A percentile compares a stretch with the other conserved stretches of the same genome.
Evolutionary conservation across 805 yeast species (phyloP).

Genomic region (Yarrowia hollandica): DNA sequence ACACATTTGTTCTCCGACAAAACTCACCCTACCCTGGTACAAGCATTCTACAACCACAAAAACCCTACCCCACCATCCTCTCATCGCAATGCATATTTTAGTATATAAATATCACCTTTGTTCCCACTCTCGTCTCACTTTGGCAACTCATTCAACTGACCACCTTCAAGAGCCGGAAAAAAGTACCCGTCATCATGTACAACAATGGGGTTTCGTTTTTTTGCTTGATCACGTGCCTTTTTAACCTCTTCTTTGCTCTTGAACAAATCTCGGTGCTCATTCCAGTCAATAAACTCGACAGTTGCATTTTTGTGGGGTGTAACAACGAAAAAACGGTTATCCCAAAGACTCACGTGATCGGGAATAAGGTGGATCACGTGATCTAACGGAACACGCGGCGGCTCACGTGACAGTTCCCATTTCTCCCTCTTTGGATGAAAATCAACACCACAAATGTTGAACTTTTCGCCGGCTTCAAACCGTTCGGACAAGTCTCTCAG

Average conservation of each 20-base stretch:
- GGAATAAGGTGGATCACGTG: not conserved
- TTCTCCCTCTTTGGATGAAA: not conserved
- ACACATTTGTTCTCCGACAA: too few relatives aligned
- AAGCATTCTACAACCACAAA: too few relatives aligned
- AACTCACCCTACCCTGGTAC: too few relatives aligned
- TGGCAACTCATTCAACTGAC: not conserved
- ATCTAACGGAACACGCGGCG: not conserved
- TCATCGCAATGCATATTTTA: too few relatives aligned
- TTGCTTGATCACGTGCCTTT: not conserved
- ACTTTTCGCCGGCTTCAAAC: not conserved
- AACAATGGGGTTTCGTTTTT: not conserved
- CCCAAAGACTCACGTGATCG: slow-evolving; percentile 3
- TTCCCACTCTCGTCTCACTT: not conserved
- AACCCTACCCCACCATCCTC: too few relatives aligned
- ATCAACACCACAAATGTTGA: slow-evolving; percentile 8
- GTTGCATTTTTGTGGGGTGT: not conserved
- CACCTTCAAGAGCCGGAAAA: slow-evolving; percentile 1
- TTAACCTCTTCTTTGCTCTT: not conserved
- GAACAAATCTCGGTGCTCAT: not conserved
- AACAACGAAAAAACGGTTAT: not conserved
- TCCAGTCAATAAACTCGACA: not conserved
- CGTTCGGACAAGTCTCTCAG: not conserved
- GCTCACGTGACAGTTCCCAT: slow-evolving; percentile 7
- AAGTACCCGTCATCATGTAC: not conserved
- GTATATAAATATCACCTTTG: too few relatives aligned